phyloP scores from a whole-genome alignment of 139 green algal genomes.

The Auxenochlorella protothecoides region DNA sequence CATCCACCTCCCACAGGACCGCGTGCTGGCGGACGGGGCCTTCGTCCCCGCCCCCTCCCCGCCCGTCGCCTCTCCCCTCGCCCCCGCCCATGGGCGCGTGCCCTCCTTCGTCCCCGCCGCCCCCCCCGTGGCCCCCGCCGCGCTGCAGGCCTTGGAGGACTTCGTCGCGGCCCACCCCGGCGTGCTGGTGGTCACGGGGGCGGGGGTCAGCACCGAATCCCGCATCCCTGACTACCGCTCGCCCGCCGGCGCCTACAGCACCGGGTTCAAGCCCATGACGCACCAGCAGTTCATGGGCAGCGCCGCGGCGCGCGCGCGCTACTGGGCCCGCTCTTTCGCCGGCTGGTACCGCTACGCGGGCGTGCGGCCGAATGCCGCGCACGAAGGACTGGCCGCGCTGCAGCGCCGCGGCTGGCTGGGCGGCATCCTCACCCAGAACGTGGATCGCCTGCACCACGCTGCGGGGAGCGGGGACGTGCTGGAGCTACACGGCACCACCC shows the following conservation, averaged over 20 bases:
- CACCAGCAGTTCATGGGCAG: conserved; percentile 85
- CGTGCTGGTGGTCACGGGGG: conserved; percentile 37
- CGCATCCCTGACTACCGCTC: conserved; percentile 88
- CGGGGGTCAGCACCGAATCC: conserved; percentile 52
- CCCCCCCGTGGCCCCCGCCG: too few relatives aligned
- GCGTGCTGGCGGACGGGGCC: too few relatives aligned
- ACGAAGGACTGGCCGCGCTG: conserved; percentile 53
- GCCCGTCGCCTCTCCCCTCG: too few relatives aligned
- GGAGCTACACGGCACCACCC: conserved; percentile 91
- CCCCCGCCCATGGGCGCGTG: too few relatives aligned
- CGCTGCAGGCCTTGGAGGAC: conserved; percentile 21
- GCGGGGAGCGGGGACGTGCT: conserved; percentile 49
- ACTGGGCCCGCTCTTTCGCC: conserved; percentile 81
- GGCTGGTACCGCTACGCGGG: conserved; percentile 72
- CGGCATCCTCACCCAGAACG: conserved; percentile 79
- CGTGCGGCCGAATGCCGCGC: conserved; percentile 53
- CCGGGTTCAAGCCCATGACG: conserved; percentile 93
- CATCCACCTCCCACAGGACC: too few relatives aligned
- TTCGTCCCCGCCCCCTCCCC: too few relatives aligned
- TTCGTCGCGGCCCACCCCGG: conserved; percentile 13
- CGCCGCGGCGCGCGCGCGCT: conserved; percentile 44
- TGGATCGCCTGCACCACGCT: conserved; percentile 84
- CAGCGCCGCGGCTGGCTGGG: conserved; percentile 34
- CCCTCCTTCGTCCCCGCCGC: too few relatives aligned
- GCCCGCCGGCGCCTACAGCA: conserved; percentile 76